Conservation (phyloP, 1,139 yeast species). For the Blastobotrys raffinosifermentans region DNA sequence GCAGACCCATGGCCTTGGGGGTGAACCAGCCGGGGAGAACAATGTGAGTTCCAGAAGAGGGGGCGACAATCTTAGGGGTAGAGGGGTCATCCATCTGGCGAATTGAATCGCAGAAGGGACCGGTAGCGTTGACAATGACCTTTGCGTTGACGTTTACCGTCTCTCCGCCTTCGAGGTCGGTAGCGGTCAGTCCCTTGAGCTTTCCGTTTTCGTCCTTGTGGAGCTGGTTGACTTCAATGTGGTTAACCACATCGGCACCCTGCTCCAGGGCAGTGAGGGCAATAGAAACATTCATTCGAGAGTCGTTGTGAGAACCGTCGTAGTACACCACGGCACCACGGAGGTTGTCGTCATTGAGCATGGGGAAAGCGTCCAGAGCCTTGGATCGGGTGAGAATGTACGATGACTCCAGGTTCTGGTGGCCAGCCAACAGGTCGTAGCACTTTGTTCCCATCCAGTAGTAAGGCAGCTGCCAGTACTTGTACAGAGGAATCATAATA, state of each 20-base stretch:
- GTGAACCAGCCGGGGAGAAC: constrained; percentile 90
- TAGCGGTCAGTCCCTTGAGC: constrained; percentile 69
- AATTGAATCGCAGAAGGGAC: constrained; percentile 82
- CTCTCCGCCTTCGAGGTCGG: constrained; percentile 56
- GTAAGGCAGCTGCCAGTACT: constrained; percentile 95
- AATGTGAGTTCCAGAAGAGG: constrained; percentile 90
- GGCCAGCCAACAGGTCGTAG: constrained; percentile 92
- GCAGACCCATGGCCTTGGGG: constrained; percentile 79
- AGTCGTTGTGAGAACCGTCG: constrained; percentile 91
- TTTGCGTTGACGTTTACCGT: constrained; percentile 52
- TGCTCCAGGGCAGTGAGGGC: constrained; percentile 80
- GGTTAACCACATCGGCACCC: constrained; percentile 89
- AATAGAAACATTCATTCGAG: constrained; percentile 82
- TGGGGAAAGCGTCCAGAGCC: constrained; percentile 77
- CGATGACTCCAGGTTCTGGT: constrained; percentile 74
- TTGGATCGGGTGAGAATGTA: constrained; percentile 64
- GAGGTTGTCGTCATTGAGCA: constrained; percentile 71
- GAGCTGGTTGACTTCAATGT: constrained; percentile 72
- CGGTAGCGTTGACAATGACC: constrained; percentile 86
- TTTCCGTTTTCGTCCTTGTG: constrained; percentile 59
- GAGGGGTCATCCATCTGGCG: constrained; percentile 71
- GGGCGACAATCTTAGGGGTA: constrained; percentile 76
- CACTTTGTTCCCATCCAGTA: constrained; percentile 87
- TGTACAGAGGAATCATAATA: constrained; percentile 90
- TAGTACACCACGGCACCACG: constrained; percentile 92